Evolutionary conservation across 805 yeast species (phyloP), one percentile per base, ranked within the genome.

Genomic region (Huiozyma naganishii): DNA sequence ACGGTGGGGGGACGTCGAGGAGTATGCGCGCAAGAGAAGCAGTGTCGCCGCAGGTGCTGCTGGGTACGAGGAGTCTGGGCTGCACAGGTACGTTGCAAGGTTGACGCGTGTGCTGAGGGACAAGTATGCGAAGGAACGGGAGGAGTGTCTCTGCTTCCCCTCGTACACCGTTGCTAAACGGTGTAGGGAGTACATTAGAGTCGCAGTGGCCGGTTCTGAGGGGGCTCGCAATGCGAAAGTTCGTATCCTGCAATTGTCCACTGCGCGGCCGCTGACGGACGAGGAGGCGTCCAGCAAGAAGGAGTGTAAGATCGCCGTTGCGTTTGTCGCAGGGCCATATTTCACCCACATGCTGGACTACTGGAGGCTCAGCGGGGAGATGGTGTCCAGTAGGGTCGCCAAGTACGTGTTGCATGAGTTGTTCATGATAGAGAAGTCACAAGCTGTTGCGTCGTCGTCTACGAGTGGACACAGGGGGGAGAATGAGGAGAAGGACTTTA

Each of bases 331-430:
- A 1, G 61, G 68, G 1, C 67, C 69, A 3, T 78, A 72, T 46
- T 78, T 70, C 48, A 61, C 76, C 1, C 61, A 83, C 4, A 89
- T 92, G 35, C 88, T 86, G 58, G 78, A 78, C 53, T 92, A 86
- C 65, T 92, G 98, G 98, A 97, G 90, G 61, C 96, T 89, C 57
- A 70, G 95, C 0, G 99, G 99, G 28, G 97, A 90, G 62, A 95
- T 96, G n/a, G 76, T 92, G 28, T 85, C 95, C 11, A 85, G 95
- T 32, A 71, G 97, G 54, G 67, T 80, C 59, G 97, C 88, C 1
- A 96, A 89, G 62, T 92, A 86, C 55, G 78, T 84, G 40, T 63
- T 83, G 46, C 77, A 76, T 47, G 85, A 79, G 57, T 64, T 83
- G 53, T 53, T 72, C 57, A 53, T 61, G 48, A 59, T 64, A 41